Base-by-base conservation (phyloP, 2,329 filamentous ascomycete species). In the Neobulgaria alba region DNA sequence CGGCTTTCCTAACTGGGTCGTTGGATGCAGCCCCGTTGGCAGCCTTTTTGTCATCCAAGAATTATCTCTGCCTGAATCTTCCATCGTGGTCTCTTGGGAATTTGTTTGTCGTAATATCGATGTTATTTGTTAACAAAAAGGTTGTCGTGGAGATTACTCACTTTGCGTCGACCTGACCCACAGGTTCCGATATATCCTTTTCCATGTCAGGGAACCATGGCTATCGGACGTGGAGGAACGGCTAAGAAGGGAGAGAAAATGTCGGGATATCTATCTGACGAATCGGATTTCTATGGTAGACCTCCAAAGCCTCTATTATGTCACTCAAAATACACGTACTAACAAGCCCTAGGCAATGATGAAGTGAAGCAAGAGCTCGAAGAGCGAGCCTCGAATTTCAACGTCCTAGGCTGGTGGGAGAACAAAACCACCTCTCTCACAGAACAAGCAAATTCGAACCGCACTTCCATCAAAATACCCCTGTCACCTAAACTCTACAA, bases 251-350 rank as follows among this genome's bases (percentile, higher is more conserved):
- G 7, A 7, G 23, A 26, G 7, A 12, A 26, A 26, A 12, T 7
- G 17, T 18, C 4, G 33, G 45, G 43, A 2, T 57, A 57, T 35
- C 21, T 60, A 7, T 59, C 57, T 15, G 54, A 59, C 10, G 71
- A 77, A 39, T 76, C 72, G 1, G 71, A 73, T 37, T 77, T 77
- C 51, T 77, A 76, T 43, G 73, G 73, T 73, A 61, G 8, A 38
- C 12, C 12, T 7, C 7, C 7, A 7, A 26, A 26, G 7, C 23
- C 23, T 26, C 29, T 36, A 33, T 21, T 10, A 14, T 30, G 12
- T 43, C 19, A 42, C 26, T n/a, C 29, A 3, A 33, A 10, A 15
- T 17, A 15, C 29, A 29, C 39, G 9, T 17, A 17, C 9, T 26
- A 18, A 38, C 38, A 38, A 36, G 26, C 45, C 47, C 53, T 49